Conservation (phyloP, 1,284 basidiomycete genomes). For the Trametes pubescens region DNA sequence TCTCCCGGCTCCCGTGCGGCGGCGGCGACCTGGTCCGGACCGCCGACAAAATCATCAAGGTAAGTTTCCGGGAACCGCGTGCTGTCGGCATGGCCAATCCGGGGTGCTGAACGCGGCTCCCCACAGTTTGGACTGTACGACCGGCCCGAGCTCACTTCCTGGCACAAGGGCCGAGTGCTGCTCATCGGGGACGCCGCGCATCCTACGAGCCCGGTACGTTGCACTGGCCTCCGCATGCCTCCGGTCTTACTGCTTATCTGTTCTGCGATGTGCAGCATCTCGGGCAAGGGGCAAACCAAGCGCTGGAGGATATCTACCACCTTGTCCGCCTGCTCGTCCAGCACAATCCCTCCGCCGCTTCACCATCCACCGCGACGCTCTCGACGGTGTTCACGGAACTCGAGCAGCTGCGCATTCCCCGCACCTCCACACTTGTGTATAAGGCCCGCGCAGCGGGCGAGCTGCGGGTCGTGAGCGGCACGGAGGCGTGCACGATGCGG, state of each 20-base stretch:
- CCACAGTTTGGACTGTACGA: conserved; percentile 57
- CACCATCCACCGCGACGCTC: conserved; percentile 44
- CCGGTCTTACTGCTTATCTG: conserved; percentile 1
- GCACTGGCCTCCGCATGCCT: neutral
- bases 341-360: conserved; percentile 42
- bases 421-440: conserved; percentile 46
- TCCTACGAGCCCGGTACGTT: conserved; percentile 44
- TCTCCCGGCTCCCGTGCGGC: conserved; percentile 45
- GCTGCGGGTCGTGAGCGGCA: conserved; percentile 44
- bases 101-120: neutral
- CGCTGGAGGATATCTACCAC: conserved; percentile 53
- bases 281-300: conserved; percentile 58
- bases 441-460: conserved; percentile 49
- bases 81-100: conserved; percentile 36
- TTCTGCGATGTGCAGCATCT: conserved; percentile 47
- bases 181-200: conserved; percentile 47
- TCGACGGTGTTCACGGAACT: conserved; percentile 42
- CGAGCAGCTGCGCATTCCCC: conserved; percentile 44
- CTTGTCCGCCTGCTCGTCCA: conserved; percentile 47
- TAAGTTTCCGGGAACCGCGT: conserved; percentile 47
- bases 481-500: conserved; percentile 44
- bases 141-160: conserved; percentile 50
- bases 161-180: conserved; percentile 49
- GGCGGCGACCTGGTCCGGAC: conserved; percentile 47
- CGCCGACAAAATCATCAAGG: conserved; percentile 50